A percentile compares a stretch with the other conserved stretches of the same genome.
phyloP scores from a whole-genome alignment of 192 early-diverging fungal species.

The Podila horticola region DNA sequence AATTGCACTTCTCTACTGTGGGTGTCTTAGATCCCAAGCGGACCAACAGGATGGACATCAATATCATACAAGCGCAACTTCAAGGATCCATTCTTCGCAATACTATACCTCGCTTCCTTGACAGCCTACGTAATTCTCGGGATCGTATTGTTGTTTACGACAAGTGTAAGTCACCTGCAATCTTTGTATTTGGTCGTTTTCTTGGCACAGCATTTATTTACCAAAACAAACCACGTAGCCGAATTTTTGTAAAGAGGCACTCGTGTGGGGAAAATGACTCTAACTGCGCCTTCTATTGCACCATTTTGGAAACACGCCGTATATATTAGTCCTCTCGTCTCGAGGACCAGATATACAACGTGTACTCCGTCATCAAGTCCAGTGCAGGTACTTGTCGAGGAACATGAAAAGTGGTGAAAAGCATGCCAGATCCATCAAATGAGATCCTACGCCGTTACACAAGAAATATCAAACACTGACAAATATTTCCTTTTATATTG shows the following conservation, averaged over 20 bases:
- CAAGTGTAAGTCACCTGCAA: slow-evolving; percentile 53
- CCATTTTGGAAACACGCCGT: too few species aligned
- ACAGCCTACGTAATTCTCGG: slow-evolving; percentile 53
- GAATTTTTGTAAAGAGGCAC: background rate
- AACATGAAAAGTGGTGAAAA: background rate
- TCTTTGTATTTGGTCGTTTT: background rate
- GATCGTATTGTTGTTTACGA: slow-evolving; percentile 58
- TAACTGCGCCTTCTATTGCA: background rate
- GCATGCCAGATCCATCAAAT: background rate
- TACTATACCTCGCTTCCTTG: slow-evolving; percentile 50
- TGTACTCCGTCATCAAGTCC: slow-evolving; percentile 55
- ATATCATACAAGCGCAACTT: slow-evolving; percentile 56
- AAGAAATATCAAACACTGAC: background rate
- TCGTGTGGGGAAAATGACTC: background rate
- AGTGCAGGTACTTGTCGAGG: slow-evolving; percentile 54
- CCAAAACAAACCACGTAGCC: background rate
- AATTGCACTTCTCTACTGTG: too few species aligned
- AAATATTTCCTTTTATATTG: background rate
- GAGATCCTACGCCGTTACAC: background rate
- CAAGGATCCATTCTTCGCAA: slow-evolving; percentile 61
- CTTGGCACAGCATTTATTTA: background rate
- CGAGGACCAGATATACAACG: slow-evolving; percentile 47
- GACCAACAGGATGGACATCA: slow-evolving; percentile 54
- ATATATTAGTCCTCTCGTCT: slow-evolving; percentile 31
- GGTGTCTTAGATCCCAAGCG: slow-evolving; percentile 28